Percentiles rank a stretch among this genome's conserved stretches.
phyloP scores from a whole-genome alignment of 352 stramenopile species.

The Globisporangium barbulae region DNA sequence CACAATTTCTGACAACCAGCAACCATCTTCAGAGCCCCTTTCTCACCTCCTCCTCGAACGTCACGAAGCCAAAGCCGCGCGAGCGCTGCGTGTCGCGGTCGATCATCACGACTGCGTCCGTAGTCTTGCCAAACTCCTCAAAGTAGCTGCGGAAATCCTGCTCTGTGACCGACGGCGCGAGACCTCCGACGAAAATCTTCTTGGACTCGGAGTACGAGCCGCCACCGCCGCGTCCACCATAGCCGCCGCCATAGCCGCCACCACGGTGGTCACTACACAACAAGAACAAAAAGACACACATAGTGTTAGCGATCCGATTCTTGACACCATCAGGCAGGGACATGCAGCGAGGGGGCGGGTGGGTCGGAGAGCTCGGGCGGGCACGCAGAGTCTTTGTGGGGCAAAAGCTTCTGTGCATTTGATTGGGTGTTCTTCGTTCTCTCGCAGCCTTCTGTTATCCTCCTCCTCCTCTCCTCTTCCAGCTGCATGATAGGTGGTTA shows the following conservation, averaged over 20 bases:
- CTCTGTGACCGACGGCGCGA: conserved; percentile 83
- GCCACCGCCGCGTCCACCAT: conserved; percentile 19
- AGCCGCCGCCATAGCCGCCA: conserved; percentile 2
- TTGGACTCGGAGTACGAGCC: conserved; percentile 67
- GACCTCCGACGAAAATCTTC: conserved; percentile 93
- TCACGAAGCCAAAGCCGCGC: conserved; percentile 92
- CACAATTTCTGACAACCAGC: too few relatives aligned
- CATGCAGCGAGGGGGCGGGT: conserved; percentile 3
- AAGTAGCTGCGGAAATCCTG: conserved; percentile 92
- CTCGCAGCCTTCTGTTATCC: conserved; percentile 16
- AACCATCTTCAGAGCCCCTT: background rate
- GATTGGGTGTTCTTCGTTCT: conserved; percentile 10
- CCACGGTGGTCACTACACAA: conserved; percentile 24
- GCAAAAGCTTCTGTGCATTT: conserved; percentile 25
- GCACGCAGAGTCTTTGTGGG: conserved; percentile 12
- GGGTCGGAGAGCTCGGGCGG: background rate
- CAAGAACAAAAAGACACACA: conserved; percentile 1
- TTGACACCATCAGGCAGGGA: background rate
- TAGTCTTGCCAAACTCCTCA: conserved; percentile 88
- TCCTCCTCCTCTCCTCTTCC: conserved; percentile 31
- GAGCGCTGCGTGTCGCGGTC: conserved; percentile 90
- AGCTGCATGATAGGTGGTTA: conserved; percentile 23
- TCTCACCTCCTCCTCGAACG: conserved; percentile 86
- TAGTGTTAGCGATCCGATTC: conserved; percentile 1
- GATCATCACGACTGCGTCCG: conserved; percentile 92